Evolutionary conservation across 441 rosid genomes (phyloP).

Genomic region (Euphorbia corollata): DNA sequence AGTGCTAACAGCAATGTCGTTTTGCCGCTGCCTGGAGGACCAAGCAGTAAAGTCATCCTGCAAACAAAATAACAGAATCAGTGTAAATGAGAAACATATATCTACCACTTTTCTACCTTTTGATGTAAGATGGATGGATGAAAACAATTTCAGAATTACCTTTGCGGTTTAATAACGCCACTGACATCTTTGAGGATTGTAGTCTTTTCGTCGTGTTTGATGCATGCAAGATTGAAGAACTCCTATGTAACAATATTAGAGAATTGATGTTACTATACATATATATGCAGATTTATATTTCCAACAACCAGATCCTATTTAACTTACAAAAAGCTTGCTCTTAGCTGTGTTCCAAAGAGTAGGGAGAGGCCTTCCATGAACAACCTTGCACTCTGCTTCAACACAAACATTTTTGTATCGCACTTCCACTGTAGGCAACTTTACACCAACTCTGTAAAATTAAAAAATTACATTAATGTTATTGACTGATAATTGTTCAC

Average conservation of each 20-base stretch:
- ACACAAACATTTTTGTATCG: slow-evolving; percentile 31
- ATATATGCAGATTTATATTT: background rate
- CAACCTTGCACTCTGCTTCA: slow-evolving; percentile 38
- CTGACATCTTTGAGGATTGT: slow-evolving; percentile 33
- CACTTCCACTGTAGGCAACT: slow-evolving; percentile 40
- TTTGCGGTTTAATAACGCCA: slow-evolving; percentile 36
- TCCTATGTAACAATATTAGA: slow-evolving; percentile 22
- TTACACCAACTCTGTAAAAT: slow-evolving; percentile 32
- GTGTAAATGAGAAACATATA: background rate
- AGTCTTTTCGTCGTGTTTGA: slow-evolving; percentile 27
- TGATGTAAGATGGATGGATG: no score
- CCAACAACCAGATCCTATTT: background rate
- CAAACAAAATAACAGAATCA: background rate
- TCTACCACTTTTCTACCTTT: background rate
- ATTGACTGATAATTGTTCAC: no score
- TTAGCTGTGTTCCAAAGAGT: slow-evolving; percentile 35
- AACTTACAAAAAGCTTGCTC: slow-evolving; percentile 26
- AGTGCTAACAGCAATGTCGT: slow-evolving; percentile 50
- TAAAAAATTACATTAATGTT: background rate
- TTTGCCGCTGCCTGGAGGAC: slow-evolving; percentile 76
- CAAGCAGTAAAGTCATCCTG: slow-evolving; percentile 61
- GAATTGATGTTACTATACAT: background rate
- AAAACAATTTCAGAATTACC: slow-evolving; percentile 16
- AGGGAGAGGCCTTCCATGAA: slow-evolving; percentile 40
- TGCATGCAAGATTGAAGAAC: slow-evolving; percentile 17